Percentiles rank a stretch among this genome's conserved stretches.
phyloP scores from a whole-genome alignment of 805 yeast genomes.

The Zygoascus tannicola region DNA sequence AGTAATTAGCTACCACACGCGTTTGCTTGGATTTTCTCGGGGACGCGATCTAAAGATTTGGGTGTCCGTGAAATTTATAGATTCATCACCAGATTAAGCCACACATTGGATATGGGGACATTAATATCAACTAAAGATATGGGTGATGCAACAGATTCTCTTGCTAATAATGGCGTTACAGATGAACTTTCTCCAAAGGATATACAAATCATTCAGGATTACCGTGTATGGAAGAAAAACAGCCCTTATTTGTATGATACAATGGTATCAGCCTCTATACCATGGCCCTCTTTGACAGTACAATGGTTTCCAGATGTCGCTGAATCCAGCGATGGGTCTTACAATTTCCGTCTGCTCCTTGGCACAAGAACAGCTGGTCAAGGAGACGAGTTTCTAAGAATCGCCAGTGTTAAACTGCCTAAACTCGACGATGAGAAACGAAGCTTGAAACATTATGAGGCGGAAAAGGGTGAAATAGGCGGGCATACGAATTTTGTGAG shows the following conservation, averaged over 20 bases:
- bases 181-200: background rate
- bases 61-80: too few species aligned
- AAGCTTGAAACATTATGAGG: constrained; percentile 31
- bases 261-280: constrained; percentile 42
- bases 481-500: constrained; percentile 22
- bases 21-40: too few species aligned
- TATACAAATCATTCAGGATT: constrained; percentile 21
- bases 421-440: constrained; percentile 7
- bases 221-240: constrained; percentile 54
- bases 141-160: too few species aligned
- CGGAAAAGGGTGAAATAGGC: constrained; percentile 29
- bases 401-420: constrained; percentile 27
- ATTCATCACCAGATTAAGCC: too few species aligned
- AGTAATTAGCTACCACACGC: too few species aligned
- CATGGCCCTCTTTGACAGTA: constrained; percentile 56
- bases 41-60: too few species aligned
- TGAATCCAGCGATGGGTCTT: constrained; percentile 16
- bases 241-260: constrained; percentile 47
- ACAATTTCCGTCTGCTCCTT: constrained; percentile 36
- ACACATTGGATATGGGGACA: too few species aligned
- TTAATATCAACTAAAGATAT: too few species aligned
- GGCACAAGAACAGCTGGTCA: constrained; percentile 60
- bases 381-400: constrained; percentile 39
- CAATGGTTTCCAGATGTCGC: constrained; percentile 54
- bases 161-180: too few species aligned